Evolutionary conservation across 2,329 filamentous ascomycete genomes (phyloP).

Genomic region (Epichloe brachyelytri): DNA sequence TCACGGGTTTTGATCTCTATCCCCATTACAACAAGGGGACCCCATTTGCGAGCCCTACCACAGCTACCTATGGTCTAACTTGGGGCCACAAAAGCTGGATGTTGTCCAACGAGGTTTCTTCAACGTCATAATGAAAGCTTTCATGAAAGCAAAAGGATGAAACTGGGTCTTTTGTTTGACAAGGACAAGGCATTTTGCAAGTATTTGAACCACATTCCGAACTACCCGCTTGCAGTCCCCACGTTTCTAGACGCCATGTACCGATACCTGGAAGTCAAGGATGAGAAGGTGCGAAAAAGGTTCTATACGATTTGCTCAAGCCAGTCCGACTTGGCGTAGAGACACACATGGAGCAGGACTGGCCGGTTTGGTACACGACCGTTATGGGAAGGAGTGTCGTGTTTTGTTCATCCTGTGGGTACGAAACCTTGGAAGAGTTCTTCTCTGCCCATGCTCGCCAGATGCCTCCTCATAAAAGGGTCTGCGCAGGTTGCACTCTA

Average conservation of each 20-base stretch:
- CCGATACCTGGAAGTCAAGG: conserved; percentile 10
- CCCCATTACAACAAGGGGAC: conserved; percentile 19
- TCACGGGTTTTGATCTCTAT: conserved; percentile 21
- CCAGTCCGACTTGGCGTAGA: conserved; percentile 17
- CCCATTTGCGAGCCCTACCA: conserved; percentile 6
- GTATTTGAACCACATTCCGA: conserved; percentile 18
- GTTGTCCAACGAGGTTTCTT: conserved; percentile 21
- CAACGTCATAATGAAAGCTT: conserved; percentile 20
- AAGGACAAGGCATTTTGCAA: conserved; percentile 16
- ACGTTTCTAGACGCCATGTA: conserved; percentile 22
- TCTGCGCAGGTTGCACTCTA: conserved; percentile 20
- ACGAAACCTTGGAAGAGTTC: conserved; percentile 19
- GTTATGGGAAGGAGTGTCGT: conserved; percentile 13
- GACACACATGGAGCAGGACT: conserved; percentile 8
- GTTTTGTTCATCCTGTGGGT: conserved; percentile 24
- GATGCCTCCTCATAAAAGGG: conserved; percentile 6
- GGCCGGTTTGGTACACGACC: conserved; percentile 12
- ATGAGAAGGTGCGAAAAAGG: conserved; percentile 7
- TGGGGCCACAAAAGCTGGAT: conserved; percentile 14
- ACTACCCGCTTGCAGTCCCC: conserved; percentile 15
- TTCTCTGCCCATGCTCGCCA: conserved; percentile 8
- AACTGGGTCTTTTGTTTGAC: conserved; percentile 17
- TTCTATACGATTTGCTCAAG: conserved; percentile 21
- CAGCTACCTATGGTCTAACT: conserved; percentile 17
- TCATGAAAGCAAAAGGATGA: conserved; percentile 20